Evolutionary conservation across 2,329 filamentous ascomycete species (phyloP).

Genomic region (Sordariomycetes sp.): DNA sequence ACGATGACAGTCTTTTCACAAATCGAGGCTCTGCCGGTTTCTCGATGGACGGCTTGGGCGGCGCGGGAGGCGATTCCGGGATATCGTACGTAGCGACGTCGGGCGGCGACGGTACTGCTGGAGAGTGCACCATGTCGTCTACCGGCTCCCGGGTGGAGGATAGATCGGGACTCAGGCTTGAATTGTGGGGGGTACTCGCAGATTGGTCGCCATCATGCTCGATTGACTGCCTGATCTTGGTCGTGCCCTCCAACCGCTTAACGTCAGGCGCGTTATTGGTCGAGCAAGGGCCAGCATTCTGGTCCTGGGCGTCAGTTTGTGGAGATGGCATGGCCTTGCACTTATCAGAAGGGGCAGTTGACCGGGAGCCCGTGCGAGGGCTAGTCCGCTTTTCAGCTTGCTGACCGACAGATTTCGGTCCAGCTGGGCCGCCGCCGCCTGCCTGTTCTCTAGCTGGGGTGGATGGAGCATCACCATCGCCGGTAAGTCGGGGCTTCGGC

Average conservation of each 20-base stretch:
- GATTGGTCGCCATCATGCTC: constrained; percentile 6
- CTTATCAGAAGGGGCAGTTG: not conserved
- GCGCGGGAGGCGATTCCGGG: not conserved
- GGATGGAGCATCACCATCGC: not conserved
- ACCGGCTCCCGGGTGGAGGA: not conserved
- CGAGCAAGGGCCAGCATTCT: constrained; percentile 3
- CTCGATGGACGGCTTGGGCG: constrained; percentile 1
- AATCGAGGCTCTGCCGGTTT: not conserved
- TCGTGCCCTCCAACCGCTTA: constrained; percentile 5
- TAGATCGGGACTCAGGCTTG: not conserved
- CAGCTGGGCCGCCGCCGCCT: not conserved
- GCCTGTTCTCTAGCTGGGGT: not conserved
- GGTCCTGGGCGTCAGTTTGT: constrained; percentile 6
- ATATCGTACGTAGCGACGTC: not conserved
- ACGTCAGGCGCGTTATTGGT: not conserved
- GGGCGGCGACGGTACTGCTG: not conserved
- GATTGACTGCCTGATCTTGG: constrained; percentile 10
- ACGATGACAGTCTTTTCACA: not conserved
- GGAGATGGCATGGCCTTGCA: not conserved
- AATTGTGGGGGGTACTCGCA: not conserved
- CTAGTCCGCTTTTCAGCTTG: not conserved
- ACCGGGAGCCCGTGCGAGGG: not conserved
- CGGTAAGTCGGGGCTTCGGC: not conserved
- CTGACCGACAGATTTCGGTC: not conserved
- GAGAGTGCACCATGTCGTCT: not conserved